Conservation (phyloP, 73 alveolate species). For the Blepharisma japonicum region DNA sequence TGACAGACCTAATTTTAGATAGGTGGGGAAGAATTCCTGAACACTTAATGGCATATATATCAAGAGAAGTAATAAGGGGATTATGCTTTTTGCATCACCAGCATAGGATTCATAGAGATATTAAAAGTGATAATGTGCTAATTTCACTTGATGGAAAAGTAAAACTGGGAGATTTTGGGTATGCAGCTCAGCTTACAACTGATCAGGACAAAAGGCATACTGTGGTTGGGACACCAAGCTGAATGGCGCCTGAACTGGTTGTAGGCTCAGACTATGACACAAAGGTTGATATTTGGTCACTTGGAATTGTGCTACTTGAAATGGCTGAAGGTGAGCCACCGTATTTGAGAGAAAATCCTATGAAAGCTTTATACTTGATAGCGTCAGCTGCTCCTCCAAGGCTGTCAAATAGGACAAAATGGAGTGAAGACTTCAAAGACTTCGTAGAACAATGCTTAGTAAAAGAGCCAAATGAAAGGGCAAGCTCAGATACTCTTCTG, state of each 20-base stretch:
- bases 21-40: slow-evolving; percentile 29
- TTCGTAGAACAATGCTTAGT: slow-evolving; percentile 30
- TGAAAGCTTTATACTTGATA: slow-evolving; percentile 60
- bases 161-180: slow-evolving; percentile 84
- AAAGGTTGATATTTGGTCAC: slow-evolving; percentile 36
- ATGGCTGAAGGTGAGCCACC: slow-evolving; percentile 73
- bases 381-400: slow-evolving; percentile 37
- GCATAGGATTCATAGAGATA: slow-evolving; percentile 76
- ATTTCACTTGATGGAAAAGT: slow-evolving; percentile 53
- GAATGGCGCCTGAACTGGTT: slow-evolving; percentile 38
- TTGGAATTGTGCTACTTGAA: slow-evolving; percentile 40
- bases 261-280: slow-evolving; percentile 14
- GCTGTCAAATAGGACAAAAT: slow-evolving; percentile 18
- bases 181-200: slow-evolving; percentile 62
- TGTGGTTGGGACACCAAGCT: slow-evolving; percentile 35
- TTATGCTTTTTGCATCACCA: slow-evolving; percentile 35
- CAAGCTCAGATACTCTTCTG: slow-evolving; percentile 6
- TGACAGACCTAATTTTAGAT: slow-evolving; percentile 23
- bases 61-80: slow-evolving; percentile 40
- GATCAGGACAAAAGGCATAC: slow-evolving; percentile 6
- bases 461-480: slow-evolving; percentile 38
- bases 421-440: slow-evolving; percentile 29
- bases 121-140: slow-evolving; percentile 76
- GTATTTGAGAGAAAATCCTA: slow-evolving; percentile 53
- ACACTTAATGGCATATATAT: slow-evolving; percentile 35